These are phyloP conservation scores for Narthecium ossifragum DNA, from an alignment of 106 monocot species.

Conservation along the genomic window DNA sequence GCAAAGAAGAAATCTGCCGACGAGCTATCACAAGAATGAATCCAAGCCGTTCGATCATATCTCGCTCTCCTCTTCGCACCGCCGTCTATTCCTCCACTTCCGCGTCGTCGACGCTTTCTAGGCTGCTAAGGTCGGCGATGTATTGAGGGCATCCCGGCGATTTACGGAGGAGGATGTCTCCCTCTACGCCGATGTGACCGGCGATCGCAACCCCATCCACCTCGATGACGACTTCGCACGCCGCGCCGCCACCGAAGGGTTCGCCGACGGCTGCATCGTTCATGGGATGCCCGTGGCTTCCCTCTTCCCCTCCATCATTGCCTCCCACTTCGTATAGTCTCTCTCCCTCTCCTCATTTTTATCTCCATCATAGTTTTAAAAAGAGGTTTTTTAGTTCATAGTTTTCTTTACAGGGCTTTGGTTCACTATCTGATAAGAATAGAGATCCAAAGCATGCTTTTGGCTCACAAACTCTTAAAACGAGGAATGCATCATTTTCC, in stretches of 20 bases:
- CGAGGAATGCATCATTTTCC: neutral
- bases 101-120: neutral
- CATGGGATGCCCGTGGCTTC: conserved; percentile 93
- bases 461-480: neutral
- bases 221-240: conserved; percentile 45
- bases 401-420: too few relatives aligned
- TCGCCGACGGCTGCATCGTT: conserved; percentile 55
- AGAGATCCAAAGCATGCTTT: neutral
- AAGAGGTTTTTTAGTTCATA: neutral
- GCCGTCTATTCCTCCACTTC: neutral
- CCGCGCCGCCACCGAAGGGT: conserved; percentile 32
- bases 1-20: neutral
- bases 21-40: neutral
- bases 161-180: conserved; percentile 56
- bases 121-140: conserved; percentile 27
- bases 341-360: neutral
- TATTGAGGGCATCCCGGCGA: conserved; percentile 26
- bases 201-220: conserved; percentile 77
- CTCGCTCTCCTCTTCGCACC: neutral
- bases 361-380: neutral
- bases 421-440: neutral
- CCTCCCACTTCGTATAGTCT: conserved; percentile 58
- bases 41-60: neutral
- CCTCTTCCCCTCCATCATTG: conserved; percentile 72
- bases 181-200: conserved; percentile 49